phyloP scores from a whole-genome alignment of 805 yeast genomes.

The Peterozyma toletana region DNA sequence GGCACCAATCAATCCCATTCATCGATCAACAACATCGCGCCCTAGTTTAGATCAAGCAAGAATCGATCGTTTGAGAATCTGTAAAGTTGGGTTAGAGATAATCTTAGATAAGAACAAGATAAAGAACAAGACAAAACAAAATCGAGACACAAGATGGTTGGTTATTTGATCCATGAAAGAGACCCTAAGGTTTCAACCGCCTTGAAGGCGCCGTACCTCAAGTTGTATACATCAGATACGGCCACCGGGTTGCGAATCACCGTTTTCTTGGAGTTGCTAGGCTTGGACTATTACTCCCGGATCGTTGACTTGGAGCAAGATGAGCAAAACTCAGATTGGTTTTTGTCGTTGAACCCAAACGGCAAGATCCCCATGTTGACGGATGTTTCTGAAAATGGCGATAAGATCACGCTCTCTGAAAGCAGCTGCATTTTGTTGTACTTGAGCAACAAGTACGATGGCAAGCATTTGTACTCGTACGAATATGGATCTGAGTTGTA shows the following conservation, averaged over 20 bases:
- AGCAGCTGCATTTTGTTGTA: constrained; percentile 56
- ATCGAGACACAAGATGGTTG: constrained; percentile 19
- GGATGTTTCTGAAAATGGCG: constrained; percentile 31
- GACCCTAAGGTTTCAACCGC: constrained; percentile 24
- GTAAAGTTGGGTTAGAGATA: too few species aligned
- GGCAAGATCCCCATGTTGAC: constrained; percentile 55
- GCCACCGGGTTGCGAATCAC: constrained; percentile 38
- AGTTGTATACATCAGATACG: constrained; percentile 32
- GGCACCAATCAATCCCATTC: too few species aligned
- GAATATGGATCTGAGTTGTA: constrained; percentile 31
- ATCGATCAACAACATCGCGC: too few species aligned
- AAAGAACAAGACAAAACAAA: background rate
- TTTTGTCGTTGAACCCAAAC: constrained; percentile 47
- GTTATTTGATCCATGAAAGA: constrained; percentile 20
- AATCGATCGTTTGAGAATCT: too few species aligned
- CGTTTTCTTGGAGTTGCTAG: constrained; percentile 31
- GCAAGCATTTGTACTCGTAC: constrained; percentile 36
- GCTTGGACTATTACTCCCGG: constrained; percentile 31
- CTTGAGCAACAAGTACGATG: constrained; percentile 53
- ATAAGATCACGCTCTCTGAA: constrained; percentile 40
- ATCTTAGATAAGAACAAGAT: too few species aligned
- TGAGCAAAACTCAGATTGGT: constrained; percentile 52
- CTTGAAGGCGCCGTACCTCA: constrained; percentile 32
- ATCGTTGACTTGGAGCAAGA: constrained; percentile 31
- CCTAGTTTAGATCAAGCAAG: too few species aligned